Base-by-base conservation (phyloP, 2,329 filamentous ascomycete genomes). In the Hypoxylon sp. region DNA sequence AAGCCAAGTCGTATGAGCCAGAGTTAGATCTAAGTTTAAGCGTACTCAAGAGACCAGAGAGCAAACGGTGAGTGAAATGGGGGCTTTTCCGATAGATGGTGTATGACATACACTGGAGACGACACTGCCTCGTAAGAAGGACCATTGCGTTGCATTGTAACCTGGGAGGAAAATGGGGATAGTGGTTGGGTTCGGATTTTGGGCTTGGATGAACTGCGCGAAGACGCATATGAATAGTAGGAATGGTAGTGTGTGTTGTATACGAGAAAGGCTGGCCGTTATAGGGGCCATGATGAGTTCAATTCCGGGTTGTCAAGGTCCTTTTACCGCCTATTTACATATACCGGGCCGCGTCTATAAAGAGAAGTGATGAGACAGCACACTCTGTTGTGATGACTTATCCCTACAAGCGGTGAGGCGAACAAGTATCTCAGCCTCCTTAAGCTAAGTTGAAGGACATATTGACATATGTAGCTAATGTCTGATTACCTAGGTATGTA, bases 81-180 rank as follows among this genome's bases (percentile, higher is more conserved):
- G 13, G 5, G 6, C 5, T 22, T 53, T 3, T 53, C 3, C 4
- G 22, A 24, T 52, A 47, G 8, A 17, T 4, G 9, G 9, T 44
- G 11, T 24, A 51, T 8, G 10, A 65, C 66, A 11, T 39, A 68
- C 68, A 29, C 61, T 66, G 22, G 58, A 50, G 5, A 70, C n/a
- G 10, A 70, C 57, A 14, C 65, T 68, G 44, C 68, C 68, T 22
- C 52, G 54, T 37, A 68, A 47, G 31, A 2, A 11, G 1, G 62
- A 52, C 68, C 68, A 70, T 11, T 64, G 17, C 13, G 10, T 39
- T 24, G 37, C 35, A 3, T 31, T 33, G 17, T 65, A 58, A 1
- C 44, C 47, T 5, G 68, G 68, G 22, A 70, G 52, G 42, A 42
- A 70, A 11, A 68, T 33, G 11, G 65, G 33, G 22, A 64, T 61